phyloP scores from a whole-genome alignment of 805 yeast species.

The Metschnikowia aberdeeniae region DNA sequence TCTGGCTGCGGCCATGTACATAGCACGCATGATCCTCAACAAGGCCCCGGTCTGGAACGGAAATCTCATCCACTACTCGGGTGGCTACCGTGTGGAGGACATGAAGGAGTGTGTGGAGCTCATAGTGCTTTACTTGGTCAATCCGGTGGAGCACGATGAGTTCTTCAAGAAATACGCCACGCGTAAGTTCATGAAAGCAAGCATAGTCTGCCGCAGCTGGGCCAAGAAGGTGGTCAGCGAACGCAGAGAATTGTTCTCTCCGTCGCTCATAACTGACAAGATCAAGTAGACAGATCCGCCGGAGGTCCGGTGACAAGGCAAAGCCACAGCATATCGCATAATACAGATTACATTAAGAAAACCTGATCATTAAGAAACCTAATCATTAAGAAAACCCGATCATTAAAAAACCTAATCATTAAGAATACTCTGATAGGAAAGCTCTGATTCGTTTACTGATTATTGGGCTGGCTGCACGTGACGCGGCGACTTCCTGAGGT shows the following conservation, averaged over 20 bases:
- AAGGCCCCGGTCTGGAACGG: slow-evolving; percentile 73
- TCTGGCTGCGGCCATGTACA: slow-evolving; percentile 85
- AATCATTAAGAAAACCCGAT: no score
- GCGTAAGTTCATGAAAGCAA: slow-evolving; percentile 81
- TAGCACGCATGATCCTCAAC: slow-evolving; percentile 70
- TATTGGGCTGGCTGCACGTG: no score
- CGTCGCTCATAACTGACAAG: slow-evolving; percentile 13
- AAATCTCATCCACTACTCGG: slow-evolving; percentile 84
- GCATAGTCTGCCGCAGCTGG: slow-evolving; percentile 78
- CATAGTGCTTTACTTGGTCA: slow-evolving; percentile 69
- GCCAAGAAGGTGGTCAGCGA: slow-evolving; percentile 57
- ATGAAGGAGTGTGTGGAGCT: slow-evolving; percentile 68
- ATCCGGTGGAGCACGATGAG: slow-evolving; percentile 86
- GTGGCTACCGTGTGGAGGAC: slow-evolving; percentile 76
- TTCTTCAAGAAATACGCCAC: slow-evolving; percentile 91
- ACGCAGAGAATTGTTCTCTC: slow-evolving; percentile 39
- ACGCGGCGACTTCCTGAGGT: no score
- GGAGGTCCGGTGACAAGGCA: background rate
- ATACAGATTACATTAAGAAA: background rate
- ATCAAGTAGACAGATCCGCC: slow-evolving; percentile 5
- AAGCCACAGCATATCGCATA: background rate
- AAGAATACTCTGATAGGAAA: no score
- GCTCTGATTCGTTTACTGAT: no score
- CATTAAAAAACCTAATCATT: no score
- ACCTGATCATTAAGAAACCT: no score